A percentile compares a stretch with the other conserved stretches of the same genome.
Conservation (phyloP, 2,329 filamentous ascomycete species). For the Zalaria sp. region DNA sequence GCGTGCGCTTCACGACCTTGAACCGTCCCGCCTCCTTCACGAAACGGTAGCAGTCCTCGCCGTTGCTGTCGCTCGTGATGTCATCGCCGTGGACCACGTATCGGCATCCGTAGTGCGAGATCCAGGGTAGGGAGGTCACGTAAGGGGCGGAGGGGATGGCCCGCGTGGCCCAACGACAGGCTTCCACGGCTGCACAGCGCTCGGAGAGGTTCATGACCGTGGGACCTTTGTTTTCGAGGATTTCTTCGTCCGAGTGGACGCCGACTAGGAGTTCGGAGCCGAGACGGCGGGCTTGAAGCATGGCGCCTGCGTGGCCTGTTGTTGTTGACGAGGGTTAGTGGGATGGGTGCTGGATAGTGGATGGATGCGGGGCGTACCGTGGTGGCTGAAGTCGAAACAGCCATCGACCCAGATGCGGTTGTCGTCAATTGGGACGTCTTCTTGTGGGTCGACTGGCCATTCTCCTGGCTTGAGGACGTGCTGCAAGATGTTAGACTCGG, state of each 20-base stretch:
- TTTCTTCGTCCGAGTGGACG: constrained; percentile 89
- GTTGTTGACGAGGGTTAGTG: too few species aligned
- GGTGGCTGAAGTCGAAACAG: constrained; percentile 98
- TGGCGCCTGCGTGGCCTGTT: constrained; percentile 72
- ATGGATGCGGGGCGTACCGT: constrained; percentile 31
- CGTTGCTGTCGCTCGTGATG: constrained; percentile 85
- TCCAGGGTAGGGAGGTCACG: constrained; percentile 87
- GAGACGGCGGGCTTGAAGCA: constrained; percentile 87
- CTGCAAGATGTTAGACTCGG: constrained; percentile 2
- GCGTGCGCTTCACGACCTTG: constrained; percentile 92
- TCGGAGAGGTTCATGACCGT: constrained; percentile 93
- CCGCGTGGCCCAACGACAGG: constrained; percentile 84
- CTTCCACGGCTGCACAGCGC: constrained; percentile 79
- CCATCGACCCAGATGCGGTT: constrained; percentile 94
- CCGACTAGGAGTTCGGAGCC: constrained; percentile 82
- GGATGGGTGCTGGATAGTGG: too few species aligned
- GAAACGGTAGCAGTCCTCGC: constrained; percentile 94
- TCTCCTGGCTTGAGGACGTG: constrained; percentile 37
- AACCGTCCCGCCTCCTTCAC: constrained; percentile 90
- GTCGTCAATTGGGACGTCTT: constrained; percentile 42
- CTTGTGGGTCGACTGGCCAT: constrained; percentile 53
- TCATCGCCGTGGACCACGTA: constrained; percentile 97
- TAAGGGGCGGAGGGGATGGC: constrained; percentile 81
- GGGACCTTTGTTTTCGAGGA: constrained; percentile 91
- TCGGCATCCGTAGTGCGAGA: constrained; percentile 85